A percentile compares a stretch with the other conserved stretches of the same genome.
phyloP scores from a whole-genome alignment of 352 stramenopile species.

The Phytopythium helicoides region DNA sequence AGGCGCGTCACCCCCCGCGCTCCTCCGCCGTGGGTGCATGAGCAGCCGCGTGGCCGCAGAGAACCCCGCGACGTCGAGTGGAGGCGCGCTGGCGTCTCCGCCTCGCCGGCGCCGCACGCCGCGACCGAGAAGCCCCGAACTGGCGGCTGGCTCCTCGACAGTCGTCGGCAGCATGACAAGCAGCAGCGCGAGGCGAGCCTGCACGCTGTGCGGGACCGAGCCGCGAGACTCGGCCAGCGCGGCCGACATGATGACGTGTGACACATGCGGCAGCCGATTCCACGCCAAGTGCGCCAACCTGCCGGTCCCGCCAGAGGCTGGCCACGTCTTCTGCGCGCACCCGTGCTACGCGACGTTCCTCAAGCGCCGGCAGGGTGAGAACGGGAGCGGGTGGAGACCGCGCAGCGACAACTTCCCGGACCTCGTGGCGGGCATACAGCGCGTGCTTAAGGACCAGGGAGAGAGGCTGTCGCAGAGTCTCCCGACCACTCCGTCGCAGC shows the following conservation, averaged over 20 bases:
- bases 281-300: constrained; percentile 67
- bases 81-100: constrained; percentile 3
- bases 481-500: constrained; percentile 17
- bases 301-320: constrained; percentile 54
- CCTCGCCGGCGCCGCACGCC: neutral
- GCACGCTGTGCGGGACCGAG: constrained; percentile 26
- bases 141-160: neutral
- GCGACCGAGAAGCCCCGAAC: neutral
- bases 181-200: constrained; percentile 7
- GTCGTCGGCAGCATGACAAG: neutral
- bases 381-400: constrained; percentile 12
- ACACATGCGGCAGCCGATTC: constrained; percentile 49
- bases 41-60: constrained; percentile 17
- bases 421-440: constrained; percentile 46
- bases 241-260: constrained; percentile 50
- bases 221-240: constrained; percentile 2
- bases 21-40: constrained; percentile 13
- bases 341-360: constrained; percentile 55
- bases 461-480: neutral
- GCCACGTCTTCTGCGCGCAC: constrained; percentile 67
- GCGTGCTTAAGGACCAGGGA: constrained; percentile 27
- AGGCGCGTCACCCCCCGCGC: neutral
- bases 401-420: constrained; percentile 34
- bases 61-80: neutral
- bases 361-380: constrained; percentile 26